phyloP scores from a whole-genome alignment of 2,329 filamentous ascomycete genomes.

The Ceratocystiopsis brevicomis region DNA sequence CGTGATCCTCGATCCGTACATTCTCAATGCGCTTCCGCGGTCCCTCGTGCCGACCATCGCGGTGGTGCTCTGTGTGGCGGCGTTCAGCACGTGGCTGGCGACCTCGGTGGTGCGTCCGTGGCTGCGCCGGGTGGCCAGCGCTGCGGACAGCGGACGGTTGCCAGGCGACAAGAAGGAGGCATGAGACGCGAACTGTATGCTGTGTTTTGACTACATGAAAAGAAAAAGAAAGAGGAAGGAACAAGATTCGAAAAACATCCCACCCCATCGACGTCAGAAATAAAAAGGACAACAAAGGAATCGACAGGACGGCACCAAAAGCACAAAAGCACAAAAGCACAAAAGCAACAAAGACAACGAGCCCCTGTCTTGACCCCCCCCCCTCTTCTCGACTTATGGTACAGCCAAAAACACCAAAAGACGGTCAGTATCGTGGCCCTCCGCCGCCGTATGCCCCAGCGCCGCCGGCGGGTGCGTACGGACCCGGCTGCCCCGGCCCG shows the following conservation, averaged over 20 bases:
- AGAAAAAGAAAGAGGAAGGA: too few species aligned
- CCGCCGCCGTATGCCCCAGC: background rate
- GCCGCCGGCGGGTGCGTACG: background rate
- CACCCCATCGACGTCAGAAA: too few species aligned
- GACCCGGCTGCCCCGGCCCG: too few species aligned
- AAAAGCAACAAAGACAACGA: background rate
- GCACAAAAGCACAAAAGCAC: background rate
- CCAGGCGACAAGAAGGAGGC: too few species aligned
- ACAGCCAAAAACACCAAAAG: background rate
- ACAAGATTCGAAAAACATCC: background rate
- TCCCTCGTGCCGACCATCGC: constrained; percentile 55
- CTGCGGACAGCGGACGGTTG: too few species aligned
- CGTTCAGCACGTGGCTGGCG: constrained; percentile 23
- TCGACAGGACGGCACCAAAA: background rate
- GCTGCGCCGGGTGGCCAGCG: constrained; percentile 13
- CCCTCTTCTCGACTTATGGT: too few species aligned
- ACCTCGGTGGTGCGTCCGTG: constrained; percentile 17
- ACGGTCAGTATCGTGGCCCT: constrained; percentile 5
- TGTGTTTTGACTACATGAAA: too few species aligned
- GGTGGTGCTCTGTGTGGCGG: constrained; percentile 48
- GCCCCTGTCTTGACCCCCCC: too few species aligned
- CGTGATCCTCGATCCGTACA: constrained; percentile 67
- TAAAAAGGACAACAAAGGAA: background rate
- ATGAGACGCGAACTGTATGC: too few species aligned
- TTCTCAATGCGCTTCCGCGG: constrained; percentile 54